Evolutionary conservation across 2,329 filamentous ascomycete genomes (phyloP).

Genomic region (Sporothrix protearum): DNA sequence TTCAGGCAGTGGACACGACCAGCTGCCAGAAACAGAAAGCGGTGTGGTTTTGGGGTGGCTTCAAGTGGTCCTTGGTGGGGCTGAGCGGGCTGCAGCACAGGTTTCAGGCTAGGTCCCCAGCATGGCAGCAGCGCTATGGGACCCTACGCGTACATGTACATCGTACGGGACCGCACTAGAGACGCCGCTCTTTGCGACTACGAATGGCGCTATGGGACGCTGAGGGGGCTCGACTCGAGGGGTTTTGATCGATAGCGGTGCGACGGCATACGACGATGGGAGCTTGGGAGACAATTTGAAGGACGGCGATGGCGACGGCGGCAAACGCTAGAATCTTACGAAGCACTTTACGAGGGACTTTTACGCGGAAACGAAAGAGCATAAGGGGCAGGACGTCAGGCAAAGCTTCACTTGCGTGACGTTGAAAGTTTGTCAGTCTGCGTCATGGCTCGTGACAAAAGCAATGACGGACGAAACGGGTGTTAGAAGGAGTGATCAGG

Average conservation of each 20-base stretch:
- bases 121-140: background rate
- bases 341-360: background rate
- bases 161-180: background rate
- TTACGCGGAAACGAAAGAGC: background rate
- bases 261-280: background rate
- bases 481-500: background rate
- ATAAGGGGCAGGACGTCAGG: background rate
- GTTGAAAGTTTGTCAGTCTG: background rate
- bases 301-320: background rate
- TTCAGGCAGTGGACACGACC: background rate
- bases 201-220: background rate
- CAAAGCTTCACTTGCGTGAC: too few relatives aligned
- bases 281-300: background rate
- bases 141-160: too few relatives aligned
- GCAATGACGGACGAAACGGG: background rate
- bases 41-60: constrained; percentile 5
- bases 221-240: constrained; percentile 1
- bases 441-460: background rate
- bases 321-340: background rate
- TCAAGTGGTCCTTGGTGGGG: background rate
- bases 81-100: background rate
- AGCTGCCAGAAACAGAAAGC: constrained; percentile 23
- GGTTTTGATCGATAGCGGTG: constrained; percentile 10
- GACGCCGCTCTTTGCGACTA: background rate
- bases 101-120: background rate